Conservation (phyloP, 768 basidiomycete species). For the Russula griseocarnosa region DNA sequence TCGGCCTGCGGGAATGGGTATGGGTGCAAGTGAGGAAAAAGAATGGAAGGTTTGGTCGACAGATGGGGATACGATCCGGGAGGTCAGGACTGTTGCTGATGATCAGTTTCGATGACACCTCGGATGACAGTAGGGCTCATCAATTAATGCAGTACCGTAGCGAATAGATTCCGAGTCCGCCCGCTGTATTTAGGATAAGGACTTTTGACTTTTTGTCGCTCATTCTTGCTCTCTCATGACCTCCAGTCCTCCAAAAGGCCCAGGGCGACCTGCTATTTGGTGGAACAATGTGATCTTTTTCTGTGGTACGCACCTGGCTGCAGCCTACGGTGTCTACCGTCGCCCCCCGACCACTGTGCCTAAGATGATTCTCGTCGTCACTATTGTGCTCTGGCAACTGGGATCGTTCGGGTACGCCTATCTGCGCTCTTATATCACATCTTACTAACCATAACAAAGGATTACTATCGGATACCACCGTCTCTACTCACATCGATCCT, state of each 20-base stretch:
- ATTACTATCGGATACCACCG: constrained; percentile 77
- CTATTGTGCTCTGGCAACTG: constrained; percentile 61
- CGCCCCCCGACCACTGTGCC: constrained; percentile 47
- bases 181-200: too few species aligned
- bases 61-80: constrained; percentile 46
- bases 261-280: constrained; percentile 44
- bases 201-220: not conserved
- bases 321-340: constrained; percentile 48
- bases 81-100: constrained; percentile 40
- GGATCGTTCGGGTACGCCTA: constrained; percentile 61
- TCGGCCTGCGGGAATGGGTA: constrained; percentile 58
- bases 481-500: constrained; percentile 72
- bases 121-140: too few species aligned
- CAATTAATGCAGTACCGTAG: too few species aligned
- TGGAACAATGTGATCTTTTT: constrained; percentile 63
- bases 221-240: not conserved
- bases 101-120: too few species aligned
- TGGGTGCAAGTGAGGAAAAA: constrained; percentile 51
- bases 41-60: constrained; percentile 74
- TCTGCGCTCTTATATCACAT: not conserved
- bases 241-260: not conserved
- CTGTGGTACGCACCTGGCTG: constrained; percentile 52
- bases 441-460: constrained; percentile 34
- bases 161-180: too few species aligned
- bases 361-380: constrained; percentile 47